phyloP scores from a whole-genome alignment of 179 eudicot species.

The Pouteria campechiana region DNA sequence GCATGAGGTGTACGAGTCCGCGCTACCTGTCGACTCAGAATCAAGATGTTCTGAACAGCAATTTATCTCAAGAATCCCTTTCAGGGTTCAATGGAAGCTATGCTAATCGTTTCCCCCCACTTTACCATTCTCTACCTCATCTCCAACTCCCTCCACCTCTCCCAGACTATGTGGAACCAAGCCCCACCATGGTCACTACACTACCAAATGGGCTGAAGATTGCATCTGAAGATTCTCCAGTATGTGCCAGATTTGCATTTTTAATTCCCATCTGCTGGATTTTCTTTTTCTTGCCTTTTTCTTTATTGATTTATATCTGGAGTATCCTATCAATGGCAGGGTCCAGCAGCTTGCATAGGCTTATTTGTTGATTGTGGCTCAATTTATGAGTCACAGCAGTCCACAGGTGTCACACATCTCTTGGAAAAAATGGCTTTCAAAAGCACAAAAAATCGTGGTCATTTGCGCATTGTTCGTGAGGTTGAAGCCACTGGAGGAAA shows the following conservation, averaged over 20 bases:
- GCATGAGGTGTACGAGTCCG: too few relatives aligned
- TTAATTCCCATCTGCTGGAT: background rate
- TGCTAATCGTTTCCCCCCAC: conserved; percentile 5
- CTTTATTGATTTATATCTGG: background rate
- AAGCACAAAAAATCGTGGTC: conserved; percentile 1
- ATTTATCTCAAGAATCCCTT: too few relatives aligned
- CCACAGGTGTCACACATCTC: background rate
- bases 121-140: conserved; percentile 2
- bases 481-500: conserved; percentile 4
- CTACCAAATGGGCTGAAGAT: conserved; percentile 8
- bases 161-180: conserved; percentile 1
- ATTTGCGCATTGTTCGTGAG: conserved; percentile 4
- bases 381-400: conserved; percentile 1
- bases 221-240: conserved; percentile 6
- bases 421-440: conserved; percentile 6
- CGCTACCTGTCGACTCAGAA: too few relatives aligned
- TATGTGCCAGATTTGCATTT: background rate
- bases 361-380: conserved; percentile 8
- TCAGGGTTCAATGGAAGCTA: conserved; percentile 6
- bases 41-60: too few relatives aligned
- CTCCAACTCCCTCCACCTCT: conserved; percentile 4
- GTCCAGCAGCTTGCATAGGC: conserved; percentile 7
- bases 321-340: conserved; percentile 1
- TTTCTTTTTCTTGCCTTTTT: background rate
- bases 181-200: conserved; percentile 4